Percentiles rank a stretch among this genome's conserved stretches.
These are phyloP conservation scores for Karstenula rhodostoma DNA, from an alignment of 2,329 filamentous ascomycete species.

Conservation along the genomic window DNA sequence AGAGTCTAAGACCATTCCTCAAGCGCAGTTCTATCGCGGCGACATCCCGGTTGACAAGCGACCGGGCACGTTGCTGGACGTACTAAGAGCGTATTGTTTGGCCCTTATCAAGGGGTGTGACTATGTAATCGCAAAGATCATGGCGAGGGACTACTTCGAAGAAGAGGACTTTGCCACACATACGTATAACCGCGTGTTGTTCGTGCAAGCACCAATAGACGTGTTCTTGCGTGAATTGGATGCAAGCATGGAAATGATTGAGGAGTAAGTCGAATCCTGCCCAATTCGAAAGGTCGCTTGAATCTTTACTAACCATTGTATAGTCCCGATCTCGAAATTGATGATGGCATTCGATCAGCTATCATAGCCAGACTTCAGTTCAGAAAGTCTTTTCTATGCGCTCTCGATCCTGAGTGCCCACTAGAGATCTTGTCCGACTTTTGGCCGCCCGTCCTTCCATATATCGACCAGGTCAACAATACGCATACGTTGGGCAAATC, in stretches of 20 bases:
- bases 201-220: conserved; percentile 58
- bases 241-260: conserved; percentile 38
- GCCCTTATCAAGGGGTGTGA: conserved; percentile 84
- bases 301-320: conserved; percentile 22
- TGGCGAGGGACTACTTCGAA: conserved; percentile 90
- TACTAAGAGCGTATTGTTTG: conserved; percentile 86
- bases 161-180: conserved; percentile 98
- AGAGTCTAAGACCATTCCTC: conserved; percentile 67
- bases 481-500: conserved; percentile 69
- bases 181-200: conserved; percentile 81
- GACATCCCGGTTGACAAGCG: conserved; percentile 29
- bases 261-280: conserved; percentile 36
- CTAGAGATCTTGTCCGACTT: conserved; percentile 35
- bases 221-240: conserved; percentile 45
- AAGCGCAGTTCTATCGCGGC: conserved; percentile 67
- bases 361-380: conserved; percentile 72
- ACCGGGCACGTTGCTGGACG: conserved; percentile 50
- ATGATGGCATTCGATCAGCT: conserved; percentile 58
- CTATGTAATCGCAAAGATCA: conserved; percentile 78
- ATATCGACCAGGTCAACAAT: conserved; percentile 64
- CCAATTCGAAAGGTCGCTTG: neutral
- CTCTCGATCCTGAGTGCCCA: conserved; percentile 53
- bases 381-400: conserved; percentile 68
- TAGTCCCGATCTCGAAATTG: conserved; percentile 39
- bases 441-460: conserved; percentile 50